Evolutionary conservation across 805 yeast species (phyloP).

Genomic region (Teunomyces panamensis): DNA sequence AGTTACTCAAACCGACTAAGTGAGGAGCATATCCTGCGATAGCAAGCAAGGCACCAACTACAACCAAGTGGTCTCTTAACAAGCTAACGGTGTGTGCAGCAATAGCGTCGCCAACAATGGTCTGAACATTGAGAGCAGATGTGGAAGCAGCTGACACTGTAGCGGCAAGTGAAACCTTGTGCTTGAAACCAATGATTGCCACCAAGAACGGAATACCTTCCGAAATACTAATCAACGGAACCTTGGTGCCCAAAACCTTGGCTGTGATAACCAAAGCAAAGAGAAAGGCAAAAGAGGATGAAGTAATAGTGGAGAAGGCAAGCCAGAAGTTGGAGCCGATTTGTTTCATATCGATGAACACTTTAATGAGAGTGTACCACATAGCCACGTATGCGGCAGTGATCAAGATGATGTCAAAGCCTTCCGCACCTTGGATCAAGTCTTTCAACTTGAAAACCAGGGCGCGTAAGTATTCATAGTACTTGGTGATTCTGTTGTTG

Average conservation of each 20-base stretch:
- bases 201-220: conserved; percentile 95
- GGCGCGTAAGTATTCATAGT: conserved; percentile 49
- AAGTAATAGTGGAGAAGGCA: conserved; percentile 71
- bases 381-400: conserved; percentile 81
- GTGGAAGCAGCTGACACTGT: conserved; percentile 43
- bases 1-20: conserved; percentile 72
- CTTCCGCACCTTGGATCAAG: conserved; percentile 69
- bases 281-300: conserved; percentile 80
- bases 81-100: conserved; percentile 46
- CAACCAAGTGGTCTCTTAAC: conserved; percentile 73
- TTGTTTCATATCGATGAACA: conserved; percentile 71
- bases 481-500: conserved; percentile 52
- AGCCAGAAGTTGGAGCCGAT: conserved; percentile 88
- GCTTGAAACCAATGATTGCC: conserved; percentile 87
- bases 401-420: conserved; percentile 78
- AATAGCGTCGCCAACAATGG: conserved; percentile 43
- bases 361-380: conserved; percentile 75
- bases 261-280: conserved; percentile 67
- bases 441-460: conserved; percentile 39
- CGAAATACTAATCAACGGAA: conserved; percentile 70
- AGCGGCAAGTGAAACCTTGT: conserved; percentile 69
- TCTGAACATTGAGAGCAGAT: conserved; percentile 36
- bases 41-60: conserved; percentile 66
- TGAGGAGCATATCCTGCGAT: conserved; percentile 63
- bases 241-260: conserved; percentile 52